Evolutionary conservation across 1,139 yeast species (phyloP), one percentile per base, ranked within the genome.

Genomic region (Blastobotrys niveus): DNA sequence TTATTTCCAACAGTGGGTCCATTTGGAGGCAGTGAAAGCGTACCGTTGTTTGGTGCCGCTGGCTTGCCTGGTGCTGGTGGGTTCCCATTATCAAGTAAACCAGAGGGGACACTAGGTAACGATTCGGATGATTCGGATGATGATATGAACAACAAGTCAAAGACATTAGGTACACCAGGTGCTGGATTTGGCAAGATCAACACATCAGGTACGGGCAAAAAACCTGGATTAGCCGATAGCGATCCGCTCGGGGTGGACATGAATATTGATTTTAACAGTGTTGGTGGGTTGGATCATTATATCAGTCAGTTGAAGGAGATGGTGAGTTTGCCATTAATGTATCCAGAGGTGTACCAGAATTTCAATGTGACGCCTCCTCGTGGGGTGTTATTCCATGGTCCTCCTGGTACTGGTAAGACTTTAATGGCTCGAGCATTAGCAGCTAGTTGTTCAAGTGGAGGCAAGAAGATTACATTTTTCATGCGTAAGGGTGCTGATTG

Each of bases 401-500:
- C 98, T 3, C 99, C 99, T 1, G 99, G 99, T 54, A 93, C 98
- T 0, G 99, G 99, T 72, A 93, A 93, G 62, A 93, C 99, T 0
- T 73, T 93, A 43, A 88, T 93, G 96, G 98, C 98, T 0, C 72
- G 98, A 51, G 99, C 98, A 0, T 70, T 93, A 43, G 98, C 98
- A 1, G 91, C 97, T 1, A 84, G 95, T 54, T 89, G 96, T 58
- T 84, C 96, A 0, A 79, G 93, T 0, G 73, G 71, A 5, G 72
- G 70, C 10, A 71, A 84, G 49, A 91, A 91, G 57, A 89, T 93
- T 46, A 87, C 98, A 0, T 93, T 93, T 60, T 93, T 88, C 65
- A 93, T 93, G 99, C 73, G 99, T 52, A 93, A 93, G 64, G 99
- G 99, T 54, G 97, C 98, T 0, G 99, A 93, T 63, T 86, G 95